phyloP scores from a whole-genome alignment of 805 yeast species.

The Kluyveromyces siamensis region DNA sequence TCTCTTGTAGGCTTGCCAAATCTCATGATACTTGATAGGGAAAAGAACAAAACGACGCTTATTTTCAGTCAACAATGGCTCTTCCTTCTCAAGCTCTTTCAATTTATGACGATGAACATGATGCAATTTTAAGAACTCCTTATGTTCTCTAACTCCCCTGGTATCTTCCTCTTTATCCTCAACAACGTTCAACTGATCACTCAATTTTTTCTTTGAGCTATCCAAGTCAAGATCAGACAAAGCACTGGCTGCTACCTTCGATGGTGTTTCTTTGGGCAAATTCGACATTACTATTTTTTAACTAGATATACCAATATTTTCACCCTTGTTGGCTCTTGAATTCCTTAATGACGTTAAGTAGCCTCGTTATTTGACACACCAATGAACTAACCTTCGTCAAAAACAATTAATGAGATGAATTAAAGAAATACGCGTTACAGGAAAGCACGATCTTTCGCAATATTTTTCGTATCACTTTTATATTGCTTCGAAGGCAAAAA shows the following conservation, averaged over 20 bases:
- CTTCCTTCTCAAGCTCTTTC: conserved; percentile 72
- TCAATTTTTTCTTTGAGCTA: conserved; percentile 35
- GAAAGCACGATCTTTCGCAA: not conserved
- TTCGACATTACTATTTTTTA: conserved; percentile 8
- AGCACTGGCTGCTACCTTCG: conserved; percentile 53
- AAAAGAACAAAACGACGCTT: conserved; percentile 81
- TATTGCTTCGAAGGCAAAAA: not conserved
- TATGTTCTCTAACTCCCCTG: conserved; percentile 36
- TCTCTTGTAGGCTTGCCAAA: conserved; percentile 98
- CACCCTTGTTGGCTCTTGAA: not conserved
- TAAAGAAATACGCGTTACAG: no score
- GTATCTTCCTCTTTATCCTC: conserved; percentile 11
- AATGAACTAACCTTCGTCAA: no score
- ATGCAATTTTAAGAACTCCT: conserved; percentile 50
- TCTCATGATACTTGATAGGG: conserved; percentile 95
- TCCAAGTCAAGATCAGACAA: conserved; percentile 43
- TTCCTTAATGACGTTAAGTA: not conserved
- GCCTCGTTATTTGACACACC: not conserved
- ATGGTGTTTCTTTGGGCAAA: conserved; percentile 59
- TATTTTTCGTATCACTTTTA: not conserved
- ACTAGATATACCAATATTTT: not conserved
- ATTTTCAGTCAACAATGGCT: conserved; percentile 83
- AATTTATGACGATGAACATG: conserved; percentile 63
- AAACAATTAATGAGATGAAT: no score
- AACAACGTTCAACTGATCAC: conserved; percentile 36